Evolutionary conservation across 805 yeast genomes (phyloP).

Genomic region (Pichia eremophila): DNA sequence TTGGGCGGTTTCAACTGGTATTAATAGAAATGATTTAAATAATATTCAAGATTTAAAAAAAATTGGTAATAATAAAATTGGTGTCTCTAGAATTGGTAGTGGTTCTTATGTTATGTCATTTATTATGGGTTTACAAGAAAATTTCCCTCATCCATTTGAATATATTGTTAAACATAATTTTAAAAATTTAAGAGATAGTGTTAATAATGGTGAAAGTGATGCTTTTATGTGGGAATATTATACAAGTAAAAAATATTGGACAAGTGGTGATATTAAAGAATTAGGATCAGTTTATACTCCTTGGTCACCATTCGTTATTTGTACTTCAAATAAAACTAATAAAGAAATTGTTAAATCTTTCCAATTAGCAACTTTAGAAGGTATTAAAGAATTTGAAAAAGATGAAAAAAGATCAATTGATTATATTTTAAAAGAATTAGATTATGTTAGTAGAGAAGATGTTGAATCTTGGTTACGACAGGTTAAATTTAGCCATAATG

Average conservation of each 20-base stretch:
- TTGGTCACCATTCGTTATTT: conserved; percentile 92
- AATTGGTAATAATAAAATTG: conserved; percentile 46
- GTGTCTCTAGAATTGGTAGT: conserved; percentile 80
- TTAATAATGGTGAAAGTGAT: conserved; percentile 54
- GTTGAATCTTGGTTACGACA: conserved; percentile 77
- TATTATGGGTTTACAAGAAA: conserved; percentile 59
- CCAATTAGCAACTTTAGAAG: conserved; percentile 48
- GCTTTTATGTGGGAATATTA: conserved; percentile 96
- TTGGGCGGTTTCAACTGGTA: conserved; percentile 86
- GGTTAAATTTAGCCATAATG: conserved; percentile 48
- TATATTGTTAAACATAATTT: conserved; percentile 60
- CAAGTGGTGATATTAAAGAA: conserved; percentile 64
- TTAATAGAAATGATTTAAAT: conserved; percentile 44
- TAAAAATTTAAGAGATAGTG: conserved; percentile 70
- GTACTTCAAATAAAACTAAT: conserved; percentile 35
- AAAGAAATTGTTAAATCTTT: conserved; percentile 30
- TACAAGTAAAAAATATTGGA: conserved; percentile 81
- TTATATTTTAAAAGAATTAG: conserved; percentile 58
- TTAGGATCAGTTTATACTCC: conserved; percentile 90
- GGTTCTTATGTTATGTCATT: conserved; percentile 90
- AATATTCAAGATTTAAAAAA: conserved; percentile 36
- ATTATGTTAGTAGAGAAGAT: conserved; percentile 60
- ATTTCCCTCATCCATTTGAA: conserved; percentile 34
- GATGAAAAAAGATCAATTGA: conserved; percentile 57
- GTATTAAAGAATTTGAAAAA: conserved; percentile 53